Percentiles rank a stretch among this genome's conserved stretches.
Conservation (phyloP, 352 stramenopile genomes). For the Phytophthora rubi region DNA sequence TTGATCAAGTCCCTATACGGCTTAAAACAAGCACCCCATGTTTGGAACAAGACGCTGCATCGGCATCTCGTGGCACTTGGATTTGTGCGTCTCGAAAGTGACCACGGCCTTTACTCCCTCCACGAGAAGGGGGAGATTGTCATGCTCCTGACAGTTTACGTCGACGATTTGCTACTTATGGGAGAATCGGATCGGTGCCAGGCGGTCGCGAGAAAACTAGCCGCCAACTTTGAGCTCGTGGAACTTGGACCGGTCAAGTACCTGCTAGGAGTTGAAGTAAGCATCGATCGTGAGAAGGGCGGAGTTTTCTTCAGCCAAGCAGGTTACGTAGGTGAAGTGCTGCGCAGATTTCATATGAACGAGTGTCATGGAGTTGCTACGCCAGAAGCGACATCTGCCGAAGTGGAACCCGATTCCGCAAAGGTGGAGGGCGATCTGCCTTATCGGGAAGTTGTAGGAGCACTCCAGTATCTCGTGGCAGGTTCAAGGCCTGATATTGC, state of each 20-base stretch:
- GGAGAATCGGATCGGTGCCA: not conserved
- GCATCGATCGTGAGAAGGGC: too few species aligned
- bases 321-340: too few species aligned
- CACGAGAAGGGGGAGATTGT: not conserved
- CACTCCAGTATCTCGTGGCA: too few species aligned
- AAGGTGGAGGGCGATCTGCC: too few species aligned
- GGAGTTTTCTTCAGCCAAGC: too few species aligned
- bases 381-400: too few species aligned
- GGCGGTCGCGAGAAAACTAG: not conserved
- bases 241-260: conserved; percentile 25
- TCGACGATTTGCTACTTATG: conserved; percentile 24
- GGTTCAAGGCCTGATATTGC: too few species aligned
- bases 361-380: too few species aligned
- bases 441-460: too few species aligned
- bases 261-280: conserved; percentile 3
- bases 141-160: conserved; percentile 12
- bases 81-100: conserved; percentile 8
- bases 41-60: conserved; percentile 23
- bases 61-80: not conserved
- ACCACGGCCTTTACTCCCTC: conserved; percentile 14
- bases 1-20: not conserved
- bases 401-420: too few species aligned
- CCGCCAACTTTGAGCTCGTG: conserved; percentile 21
- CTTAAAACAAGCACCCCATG: not conserved
- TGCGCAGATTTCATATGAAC: too few species aligned